Evolutionary conservation across 306 rosid species (phyloP), one percentile per base, ranked within the genome.

Genomic region (Elaeagnus macrophylla): DNA sequence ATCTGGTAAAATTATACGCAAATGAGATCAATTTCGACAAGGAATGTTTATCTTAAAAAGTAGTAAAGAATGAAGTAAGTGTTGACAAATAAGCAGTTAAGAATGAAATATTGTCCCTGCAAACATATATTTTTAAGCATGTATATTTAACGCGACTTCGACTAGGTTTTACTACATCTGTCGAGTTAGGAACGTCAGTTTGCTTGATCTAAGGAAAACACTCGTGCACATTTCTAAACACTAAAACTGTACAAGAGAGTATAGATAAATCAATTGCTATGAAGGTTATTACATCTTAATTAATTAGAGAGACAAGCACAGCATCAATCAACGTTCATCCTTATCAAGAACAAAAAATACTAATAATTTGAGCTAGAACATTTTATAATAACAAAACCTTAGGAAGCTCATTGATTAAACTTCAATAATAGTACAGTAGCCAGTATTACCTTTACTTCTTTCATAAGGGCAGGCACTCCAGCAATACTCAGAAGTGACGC

Each of bases 401-500:
- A 25, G 32, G 56, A 48, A 9, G 46, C 62, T 52, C 17, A 3
- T 10, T 15, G 16, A 25, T 48, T 57, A 45, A 15, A 73, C 39
- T 39, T 7, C 17, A 38, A 51, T 14, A 41, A 32, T 46, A 50
- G 46, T 35, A 35, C 3, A 18, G 57, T 43, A 62, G 59, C 13
- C 35, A 14, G 15, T 11, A 53, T 64, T 77, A 86, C 99, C 99
- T 84, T 80, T 67, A 91, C 67, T 68, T 91, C 99, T 67, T 82
- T 87, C 78, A 69, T 58, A 44, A 87, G 81, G 47, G 95, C 95
- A 51, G 96, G 94, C 64, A 84, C 79, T 75, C 96, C 89, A 54
- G 95, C 93, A 62, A 87, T 83, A 72, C 96, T 91, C 63, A 91
- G 88, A 77, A 91, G 89, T 46, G 95, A 81, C 12, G 89, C 71